Conservation (phyloP, 495 filamentous ascomycete species). For the Astrocystis sublimbata region DNA sequence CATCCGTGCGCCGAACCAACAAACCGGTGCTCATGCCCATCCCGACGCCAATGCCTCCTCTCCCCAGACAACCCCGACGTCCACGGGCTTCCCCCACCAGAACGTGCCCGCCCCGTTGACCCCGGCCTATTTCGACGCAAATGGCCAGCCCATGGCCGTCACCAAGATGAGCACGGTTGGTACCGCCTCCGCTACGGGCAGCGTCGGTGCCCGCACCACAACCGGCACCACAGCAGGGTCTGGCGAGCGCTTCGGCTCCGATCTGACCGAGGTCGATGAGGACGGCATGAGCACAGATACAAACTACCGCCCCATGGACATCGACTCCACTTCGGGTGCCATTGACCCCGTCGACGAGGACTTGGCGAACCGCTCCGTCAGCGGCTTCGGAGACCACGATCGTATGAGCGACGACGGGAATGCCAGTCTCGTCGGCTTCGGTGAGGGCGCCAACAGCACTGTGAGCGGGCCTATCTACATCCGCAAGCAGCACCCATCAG, state of each 20-base stretch:
- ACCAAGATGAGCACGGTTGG: slow-evolving; percentile 83
- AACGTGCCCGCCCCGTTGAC: slow-evolving; percentile 40
- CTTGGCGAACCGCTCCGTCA: slow-evolving; percentile 53
- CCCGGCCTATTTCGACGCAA: slow-evolving; percentile 70
- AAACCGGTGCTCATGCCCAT: slow-evolving; percentile 29
- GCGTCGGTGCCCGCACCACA: slow-evolving; percentile 65
- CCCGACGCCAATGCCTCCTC: slow-evolving; percentile 29
- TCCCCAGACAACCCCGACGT: slow-evolving; percentile 34
- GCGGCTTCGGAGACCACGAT: slow-evolving; percentile 64
- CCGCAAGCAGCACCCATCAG: slow-evolving; percentile 43
- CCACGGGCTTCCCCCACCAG: slow-evolving; percentile 30
- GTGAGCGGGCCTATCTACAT: slow-evolving; percentile 70
- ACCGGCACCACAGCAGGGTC: slow-evolving; percentile 63
- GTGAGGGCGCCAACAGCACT: slow-evolving; percentile 81
- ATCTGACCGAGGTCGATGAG: slow-evolving; percentile 44
- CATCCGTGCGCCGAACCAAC: slow-evolving; percentile 52
- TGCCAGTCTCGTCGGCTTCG: slow-evolving; percentile 79
- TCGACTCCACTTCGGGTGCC: slow-evolving; percentile 39
- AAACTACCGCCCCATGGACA: slow-evolving; percentile 41
- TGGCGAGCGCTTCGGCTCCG: slow-evolving; percentile 45
- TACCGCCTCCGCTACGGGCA: slow-evolving; percentile 69
- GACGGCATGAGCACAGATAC: slow-evolving; percentile 54
- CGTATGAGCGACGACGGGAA: slow-evolving; percentile 74
- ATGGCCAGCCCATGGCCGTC: slow-evolving; percentile 54
- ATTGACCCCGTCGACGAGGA: slow-evolving; percentile 47